A percentile compares a stretch with the other conserved stretches of the same genome.
Conservation (phyloP, 1,284 basidiomycete genomes). For the Cystobasidium slooffiae region DNA sequence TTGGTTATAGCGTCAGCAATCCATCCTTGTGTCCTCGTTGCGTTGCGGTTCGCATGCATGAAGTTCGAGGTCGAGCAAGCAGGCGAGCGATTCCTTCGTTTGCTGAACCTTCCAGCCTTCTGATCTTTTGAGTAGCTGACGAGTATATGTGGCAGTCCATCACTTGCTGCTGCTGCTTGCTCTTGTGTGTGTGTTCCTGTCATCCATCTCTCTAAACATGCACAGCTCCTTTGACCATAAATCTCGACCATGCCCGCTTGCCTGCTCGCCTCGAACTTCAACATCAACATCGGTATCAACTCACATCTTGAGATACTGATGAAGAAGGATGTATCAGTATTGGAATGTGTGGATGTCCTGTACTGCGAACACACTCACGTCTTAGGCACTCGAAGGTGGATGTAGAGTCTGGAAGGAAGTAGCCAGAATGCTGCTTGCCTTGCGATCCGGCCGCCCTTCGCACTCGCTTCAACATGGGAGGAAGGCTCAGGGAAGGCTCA, state of each 20-base stretch:
- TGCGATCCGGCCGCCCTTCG: background rate
- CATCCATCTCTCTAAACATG: background rate
- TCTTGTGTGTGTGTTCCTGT: background rate
- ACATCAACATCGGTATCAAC: background rate
- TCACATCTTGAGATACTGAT: slow-evolving; percentile 33
- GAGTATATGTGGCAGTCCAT: background rate
- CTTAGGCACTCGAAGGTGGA: background rate
- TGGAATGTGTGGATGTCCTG: background rate
- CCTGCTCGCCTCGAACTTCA: background rate
- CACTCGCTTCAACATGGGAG: background rate
- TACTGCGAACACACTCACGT: slow-evolving; percentile 1
- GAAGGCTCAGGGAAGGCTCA: background rate
- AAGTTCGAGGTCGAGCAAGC: slow-evolving; percentile 2
- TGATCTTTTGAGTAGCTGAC: background rate
- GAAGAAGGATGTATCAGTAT: background rate
- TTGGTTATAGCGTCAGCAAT: background rate
- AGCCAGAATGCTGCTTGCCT: background rate
- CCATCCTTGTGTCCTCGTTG: background rate
- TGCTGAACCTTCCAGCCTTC: background rate
- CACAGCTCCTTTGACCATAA: background rate
- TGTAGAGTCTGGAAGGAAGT: background rate
- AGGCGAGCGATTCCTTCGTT: background rate
- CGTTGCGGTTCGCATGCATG: background rate
- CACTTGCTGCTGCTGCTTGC: too few species aligned
- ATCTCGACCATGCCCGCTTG: slow-evolving; percentile 1